phyloP scores from a whole-genome alignment of 805 yeast genomes.

The Monosporozyma aerobia region DNA sequence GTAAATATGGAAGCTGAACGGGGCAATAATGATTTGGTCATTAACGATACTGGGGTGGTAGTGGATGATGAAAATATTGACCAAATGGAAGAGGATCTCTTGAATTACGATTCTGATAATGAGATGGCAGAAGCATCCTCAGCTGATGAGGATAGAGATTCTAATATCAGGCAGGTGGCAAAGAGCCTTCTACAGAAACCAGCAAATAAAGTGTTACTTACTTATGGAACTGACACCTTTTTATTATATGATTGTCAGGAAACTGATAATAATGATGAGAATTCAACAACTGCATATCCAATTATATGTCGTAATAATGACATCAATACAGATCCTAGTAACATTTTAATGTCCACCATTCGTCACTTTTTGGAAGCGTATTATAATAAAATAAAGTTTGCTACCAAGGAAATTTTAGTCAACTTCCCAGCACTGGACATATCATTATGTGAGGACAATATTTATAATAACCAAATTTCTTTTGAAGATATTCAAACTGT shows the following conservation, averaged over 20 bases:
- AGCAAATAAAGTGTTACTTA: slow-evolving; percentile 14
- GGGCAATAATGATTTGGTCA: background rate
- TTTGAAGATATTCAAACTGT: slow-evolving; percentile 26
- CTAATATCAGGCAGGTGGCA: slow-evolving; percentile 15
- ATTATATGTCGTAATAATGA: slow-evolving; percentile 16
- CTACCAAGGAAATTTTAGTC: slow-evolving; percentile 22
- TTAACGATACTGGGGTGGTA: background rate
- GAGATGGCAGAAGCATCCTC: background rate
- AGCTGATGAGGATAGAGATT: slow-evolving; percentile 5
- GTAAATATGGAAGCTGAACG: background rate
- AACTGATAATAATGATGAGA: slow-evolving; percentile 2
- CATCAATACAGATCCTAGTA: slow-evolving; percentile 12
- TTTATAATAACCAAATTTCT: slow-evolving; percentile 25
- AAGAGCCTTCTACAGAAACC: slow-evolving; percentile 11
- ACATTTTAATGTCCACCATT: slow-evolving; percentile 15
- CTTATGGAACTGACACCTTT: slow-evolving; percentile 16
- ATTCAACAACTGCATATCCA: slow-evolving; percentile 7
- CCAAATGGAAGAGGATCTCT: slow-evolving; percentile 5
- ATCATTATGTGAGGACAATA: slow-evolving; percentile 27
- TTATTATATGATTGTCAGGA: slow-evolving; percentile 18
- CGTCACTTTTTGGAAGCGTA: slow-evolving; percentile 20
- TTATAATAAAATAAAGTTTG: slow-evolving; percentile 17
- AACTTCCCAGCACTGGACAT: slow-evolving; percentile 24
- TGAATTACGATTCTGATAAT: slow-evolving; percentile 7
- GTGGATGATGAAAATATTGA: background rate